Evolutionary conservation across 768 basidiomycete species (phyloP).

Genomic region (Xanthoconium purpureum): DNA sequence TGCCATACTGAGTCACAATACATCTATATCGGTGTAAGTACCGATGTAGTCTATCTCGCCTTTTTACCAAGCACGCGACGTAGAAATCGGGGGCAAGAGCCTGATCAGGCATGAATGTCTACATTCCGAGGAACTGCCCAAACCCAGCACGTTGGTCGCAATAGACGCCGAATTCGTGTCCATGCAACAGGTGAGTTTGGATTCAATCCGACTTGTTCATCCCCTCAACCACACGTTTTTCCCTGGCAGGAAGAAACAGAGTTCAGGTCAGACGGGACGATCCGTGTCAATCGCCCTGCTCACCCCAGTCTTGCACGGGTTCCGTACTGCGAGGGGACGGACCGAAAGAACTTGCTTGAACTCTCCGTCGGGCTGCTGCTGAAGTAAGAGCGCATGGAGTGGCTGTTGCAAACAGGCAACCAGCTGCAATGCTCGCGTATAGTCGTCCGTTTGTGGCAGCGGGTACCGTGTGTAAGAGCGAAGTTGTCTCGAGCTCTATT

Average conservation of each 20-base stretch:
- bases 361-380: no score
- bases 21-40: constrained; percentile 79
- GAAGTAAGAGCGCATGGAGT: no score
- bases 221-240: not conserved
- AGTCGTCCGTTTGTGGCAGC: no score
- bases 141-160: constrained; percentile 81
- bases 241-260: constrained; percentile 83
- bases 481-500: no score
- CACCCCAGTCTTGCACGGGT: constrained; percentile 91
- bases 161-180: constrained; percentile 98
- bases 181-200: constrained; percentile 77
- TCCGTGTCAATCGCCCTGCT: constrained; percentile 87
- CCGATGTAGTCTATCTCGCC: not conserved
- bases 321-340: constrained; percentile 90
- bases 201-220: not conserved
- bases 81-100: constrained; percentile 72
- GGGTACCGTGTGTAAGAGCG: no score
- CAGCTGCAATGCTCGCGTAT: no score
- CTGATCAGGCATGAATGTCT: constrained; percentile 79
- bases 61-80: not conserved
- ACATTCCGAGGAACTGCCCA: constrained; percentile 71
- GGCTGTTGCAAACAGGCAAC: no score
- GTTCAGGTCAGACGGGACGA: constrained; percentile 90
- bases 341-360: no score
- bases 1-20: constrained; percentile 77